These are phyloP conservation scores for Geotrichum europaeum DNA, from an alignment of 1,139 yeast species.

Conservation along the genomic window DNA sequence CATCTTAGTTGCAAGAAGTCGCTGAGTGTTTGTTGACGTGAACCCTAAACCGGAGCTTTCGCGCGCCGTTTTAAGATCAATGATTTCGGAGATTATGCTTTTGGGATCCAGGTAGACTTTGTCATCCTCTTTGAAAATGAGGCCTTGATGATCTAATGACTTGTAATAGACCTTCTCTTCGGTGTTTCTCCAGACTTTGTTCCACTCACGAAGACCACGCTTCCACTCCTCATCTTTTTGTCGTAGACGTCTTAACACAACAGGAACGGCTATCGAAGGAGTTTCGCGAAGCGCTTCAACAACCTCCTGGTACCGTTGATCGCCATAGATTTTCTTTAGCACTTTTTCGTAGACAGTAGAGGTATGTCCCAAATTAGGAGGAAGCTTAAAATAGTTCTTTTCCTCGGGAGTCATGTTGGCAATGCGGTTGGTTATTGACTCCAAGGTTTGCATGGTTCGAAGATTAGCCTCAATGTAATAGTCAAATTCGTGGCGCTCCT, in stretches of 20 bases:
- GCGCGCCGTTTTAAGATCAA: constrained; percentile 88
- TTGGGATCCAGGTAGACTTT: constrained; percentile 50
- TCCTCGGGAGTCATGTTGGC: constrained; percentile 92
- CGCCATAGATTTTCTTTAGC: constrained; percentile 85
- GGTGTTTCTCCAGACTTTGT: constrained; percentile 97
- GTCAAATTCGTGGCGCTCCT: constrained; percentile 95
- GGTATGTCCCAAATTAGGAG: constrained; percentile 89
- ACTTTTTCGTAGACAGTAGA: constrained; percentile 88
- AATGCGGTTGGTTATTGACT: constrained; percentile 89
- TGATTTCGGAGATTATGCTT: constrained; percentile 70
- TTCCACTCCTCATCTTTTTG: constrained; percentile 99
- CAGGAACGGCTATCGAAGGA: constrained; percentile 93
- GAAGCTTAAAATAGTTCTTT: constrained; percentile 75
- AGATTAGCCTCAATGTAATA: constrained; percentile 91
- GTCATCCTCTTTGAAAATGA: constrained; percentile 94
- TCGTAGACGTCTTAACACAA: constrained; percentile 82
- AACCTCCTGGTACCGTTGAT: constrained; percentile 92
- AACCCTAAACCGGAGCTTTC: constrained; percentile 74
- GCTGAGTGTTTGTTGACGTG: constrained; percentile 77
- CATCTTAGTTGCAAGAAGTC: constrained; percentile 66
- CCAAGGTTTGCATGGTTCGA: constrained; percentile 90
- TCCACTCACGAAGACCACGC: constrained; percentile 97
- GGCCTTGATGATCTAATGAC: constrained; percentile 89
- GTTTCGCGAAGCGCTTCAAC: constrained; percentile 91
- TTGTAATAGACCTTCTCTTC: constrained; percentile 92